These are phyloP conservation scores for Lodderomyces margitis DNA, from an alignment of 1,139 yeast species.

Conservation along the genomic window DNA sequence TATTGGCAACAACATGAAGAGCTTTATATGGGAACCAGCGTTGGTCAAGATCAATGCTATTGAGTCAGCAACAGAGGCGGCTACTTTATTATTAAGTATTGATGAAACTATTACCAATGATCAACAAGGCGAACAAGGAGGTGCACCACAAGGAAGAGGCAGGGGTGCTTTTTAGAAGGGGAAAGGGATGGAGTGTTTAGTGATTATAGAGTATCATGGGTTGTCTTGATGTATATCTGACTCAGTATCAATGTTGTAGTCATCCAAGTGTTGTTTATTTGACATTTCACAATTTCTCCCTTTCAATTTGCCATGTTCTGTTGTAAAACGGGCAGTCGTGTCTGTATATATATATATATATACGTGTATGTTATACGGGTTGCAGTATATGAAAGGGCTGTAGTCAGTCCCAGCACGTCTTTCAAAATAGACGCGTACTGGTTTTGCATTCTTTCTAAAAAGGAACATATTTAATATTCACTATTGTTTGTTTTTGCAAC, in stretches of 20 bases:
- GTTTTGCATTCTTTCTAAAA: neutral
- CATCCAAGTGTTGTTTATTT: too few relatives aligned
- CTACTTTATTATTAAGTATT: constrained; percentile 83
- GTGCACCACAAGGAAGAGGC: constrained; percentile 26
- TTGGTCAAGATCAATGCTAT: constrained; percentile 92
- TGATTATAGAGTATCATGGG: constrained; percentile 2
- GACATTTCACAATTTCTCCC: neutral
- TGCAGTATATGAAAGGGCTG: neutral
- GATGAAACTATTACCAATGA: constrained; percentile 94
- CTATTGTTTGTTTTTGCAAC: neutral
- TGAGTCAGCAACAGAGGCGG: constrained; percentile 96
- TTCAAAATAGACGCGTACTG: neutral
- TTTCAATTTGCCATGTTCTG: too few relatives aligned
- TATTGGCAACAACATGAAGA: constrained; percentile 80
- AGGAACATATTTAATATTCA: neutral
- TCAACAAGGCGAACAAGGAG: constrained; percentile 59
- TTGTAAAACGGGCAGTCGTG: too few relatives aligned
- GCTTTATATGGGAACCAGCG: constrained; percentile 97
- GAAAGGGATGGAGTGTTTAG: constrained; percentile 2
- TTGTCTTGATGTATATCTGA: neutral
- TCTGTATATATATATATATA: too few relatives aligned
- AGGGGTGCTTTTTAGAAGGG: constrained; percentile 11
- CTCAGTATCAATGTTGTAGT: too few relatives aligned
- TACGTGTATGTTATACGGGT: too few relatives aligned
- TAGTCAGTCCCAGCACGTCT: neutral